Evolutionary conservation across 805 yeast genomes (phyloP).

Genomic region (Candida argentea): DNA sequence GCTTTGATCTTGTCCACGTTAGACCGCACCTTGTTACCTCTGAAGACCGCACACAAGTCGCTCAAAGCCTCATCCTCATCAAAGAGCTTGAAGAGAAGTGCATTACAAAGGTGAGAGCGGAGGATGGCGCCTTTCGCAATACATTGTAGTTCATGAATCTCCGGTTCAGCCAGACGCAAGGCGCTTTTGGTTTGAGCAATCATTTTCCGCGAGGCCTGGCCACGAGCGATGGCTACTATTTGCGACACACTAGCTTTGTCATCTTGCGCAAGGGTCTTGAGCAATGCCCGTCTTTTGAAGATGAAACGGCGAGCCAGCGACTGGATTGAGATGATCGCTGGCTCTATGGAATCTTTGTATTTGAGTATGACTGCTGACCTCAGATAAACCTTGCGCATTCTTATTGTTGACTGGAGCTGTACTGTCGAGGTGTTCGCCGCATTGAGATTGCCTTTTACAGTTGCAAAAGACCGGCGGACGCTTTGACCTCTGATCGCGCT

Average conservation of each 20-base stretch:
- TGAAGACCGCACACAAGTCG: slow-evolving; percentile 30
- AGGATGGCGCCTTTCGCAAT: slow-evolving; percentile 36
- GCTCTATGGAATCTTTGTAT: slow-evolving; percentile 13
- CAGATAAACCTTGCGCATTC: slow-evolving; percentile 11
- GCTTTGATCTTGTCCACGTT: slow-evolving; percentile 11
- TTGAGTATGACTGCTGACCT: slow-evolving; percentile 14
- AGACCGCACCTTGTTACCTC: slow-evolving; percentile 32
- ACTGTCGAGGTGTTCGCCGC: slow-evolving; percentile 8
- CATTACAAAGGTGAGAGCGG: slow-evolving; percentile 33
- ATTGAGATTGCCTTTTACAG: slow-evolving; percentile 5
- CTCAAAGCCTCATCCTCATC: slow-evolving; percentile 28
- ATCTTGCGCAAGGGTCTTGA: neutral
- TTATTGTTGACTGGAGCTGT: slow-evolving; percentile 29
- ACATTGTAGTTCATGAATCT: slow-evolving; percentile 26
- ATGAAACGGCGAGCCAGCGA: slow-evolving; percentile 18
- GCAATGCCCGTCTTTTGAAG: slow-evolving; percentile 7
- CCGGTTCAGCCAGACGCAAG: slow-evolving; percentile 4
- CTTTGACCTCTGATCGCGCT: slow-evolving; percentile 32
- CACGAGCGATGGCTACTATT: slow-evolving; percentile 33
- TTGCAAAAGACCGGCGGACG: slow-evolving; percentile 12
- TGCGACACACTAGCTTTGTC: slow-evolving; percentile 9
- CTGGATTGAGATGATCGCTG: slow-evolving; percentile 17
- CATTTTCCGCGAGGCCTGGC: slow-evolving; percentile 19
- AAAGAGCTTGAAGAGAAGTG: slow-evolving; percentile 30
- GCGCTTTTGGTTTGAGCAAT: slow-evolving; percentile 7